Base-by-base conservation (phyloP, 441 rosid genomes). In the Euphorbia celastroides region DNA sequence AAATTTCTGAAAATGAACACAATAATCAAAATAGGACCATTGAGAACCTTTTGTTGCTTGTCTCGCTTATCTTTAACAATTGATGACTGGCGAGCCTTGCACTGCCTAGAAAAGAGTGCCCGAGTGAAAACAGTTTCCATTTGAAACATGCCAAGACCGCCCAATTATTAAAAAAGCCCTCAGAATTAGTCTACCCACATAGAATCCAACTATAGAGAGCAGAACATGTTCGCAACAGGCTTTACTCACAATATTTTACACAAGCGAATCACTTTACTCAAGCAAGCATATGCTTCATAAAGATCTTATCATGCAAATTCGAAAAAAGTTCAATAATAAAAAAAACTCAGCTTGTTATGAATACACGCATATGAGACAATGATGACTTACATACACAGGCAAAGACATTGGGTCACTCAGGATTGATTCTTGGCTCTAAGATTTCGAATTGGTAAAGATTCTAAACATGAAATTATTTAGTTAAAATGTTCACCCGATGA, bases 51-150 rank as follows among this genome's bases (percentile, higher is more conserved):
- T 77, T 87, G 97, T 82, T 83, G 91, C 82, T 86, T 88, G 6
- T 90, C 92, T 74, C 88, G 84, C 78, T 93, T 91, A 84, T 93
- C 99, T 84, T 89, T 93, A 38, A 86, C 89, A 22, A 86, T 79
- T 22, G 96, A 64, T 63, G 92, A 70, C 72, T 80, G 97, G 68
- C 98, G 87, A 70, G 98, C 98, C 83, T 82, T 90, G 85, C 96
- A 93, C 57, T 93, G 98, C 87, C 98, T 93, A 65, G 67, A 77
- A 27, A 46, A 8, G 13, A 23, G 26, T 17, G 27, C 34, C 30
- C 27, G 0, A 41, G 17, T 26, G 57, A 28, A 30, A 32, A 51
- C 50, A 61, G 31, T 6, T 19, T 20, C 55, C 26, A 11, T 48
- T n/a, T 10, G 20, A 12, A 32, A 3, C 66, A 11, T 46, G 52